phyloP scores from a whole-genome alignment of 2,329 filamentous ascomycete species.

The Fusarium xylarioides region DNA sequence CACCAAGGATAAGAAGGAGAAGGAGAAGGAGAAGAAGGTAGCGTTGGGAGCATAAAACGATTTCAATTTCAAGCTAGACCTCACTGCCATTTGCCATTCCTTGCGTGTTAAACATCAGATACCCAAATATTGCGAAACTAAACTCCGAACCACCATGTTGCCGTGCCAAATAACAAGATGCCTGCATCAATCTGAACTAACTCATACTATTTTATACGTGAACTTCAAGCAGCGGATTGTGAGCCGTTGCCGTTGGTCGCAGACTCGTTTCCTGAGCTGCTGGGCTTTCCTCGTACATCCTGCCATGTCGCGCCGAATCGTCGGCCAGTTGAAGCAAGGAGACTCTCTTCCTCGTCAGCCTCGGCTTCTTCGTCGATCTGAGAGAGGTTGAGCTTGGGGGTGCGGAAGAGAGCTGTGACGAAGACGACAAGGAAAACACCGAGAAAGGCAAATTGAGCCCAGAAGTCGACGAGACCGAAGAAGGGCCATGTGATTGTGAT shows the following conservation, averaged over 20 bases:
- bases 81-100: conserved; percentile 3
- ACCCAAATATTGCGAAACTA: conserved; percentile 12
- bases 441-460: conserved; percentile 94
- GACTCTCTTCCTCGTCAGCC: conserved; percentile 90
- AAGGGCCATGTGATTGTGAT: conserved; percentile 95
- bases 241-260: conserved; percentile 31
- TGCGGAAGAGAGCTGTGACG: conserved; percentile 79
- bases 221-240: conserved; percentile 26
- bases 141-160: conserved; percentile 19
- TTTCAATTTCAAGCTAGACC: conserved; percentile 23
- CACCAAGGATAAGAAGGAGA: conserved; percentile 49
- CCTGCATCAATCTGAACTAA: conserved; percentile 8
- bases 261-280: conserved; percentile 25
- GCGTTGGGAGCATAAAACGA: conserved; percentile 49
- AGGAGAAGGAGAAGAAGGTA: conserved; percentile 47
- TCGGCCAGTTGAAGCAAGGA: conserved; percentile 83
- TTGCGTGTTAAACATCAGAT: conserved; percentile 19
- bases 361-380: conserved; percentile 90
- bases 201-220: background rate
- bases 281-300: conserved; percentile 73
- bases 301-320: conserved; percentile 89
- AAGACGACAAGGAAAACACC: conserved; percentile 85
- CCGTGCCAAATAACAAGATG: conserved; percentile 3
- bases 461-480: conserved; percentile 92
- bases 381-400: conserved; percentile 78